Evolutionary conservation across 192 early-diverging fungal genomes (phyloP).

Genomic region (Spizellomyces punctatus): DNA sequence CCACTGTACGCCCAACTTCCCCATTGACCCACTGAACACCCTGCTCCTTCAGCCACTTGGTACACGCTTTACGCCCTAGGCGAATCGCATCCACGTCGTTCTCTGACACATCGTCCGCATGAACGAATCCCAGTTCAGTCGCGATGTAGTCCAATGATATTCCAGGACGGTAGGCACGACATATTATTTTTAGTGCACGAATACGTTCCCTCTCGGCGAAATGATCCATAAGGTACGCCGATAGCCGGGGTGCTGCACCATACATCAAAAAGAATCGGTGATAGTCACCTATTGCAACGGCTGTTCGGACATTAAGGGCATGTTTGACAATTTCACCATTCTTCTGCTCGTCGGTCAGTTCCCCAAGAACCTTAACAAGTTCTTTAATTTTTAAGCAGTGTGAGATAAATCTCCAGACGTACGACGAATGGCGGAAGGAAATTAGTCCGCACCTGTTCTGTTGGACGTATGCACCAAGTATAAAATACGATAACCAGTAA

Average conservation of each 20-base stretch:
- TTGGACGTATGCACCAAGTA: slow-evolving; percentile 90
- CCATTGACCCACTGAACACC: slow-evolving; percentile 24
- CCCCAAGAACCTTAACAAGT: slow-evolving; percentile 75
- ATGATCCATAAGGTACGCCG: slow-evolving; percentile 87
- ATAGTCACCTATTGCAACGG: slow-evolving; percentile 83
- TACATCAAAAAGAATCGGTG: slow-evolving; percentile 83
- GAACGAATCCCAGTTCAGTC: slow-evolving; percentile 69
- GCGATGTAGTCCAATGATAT: slow-evolving; percentile 62
- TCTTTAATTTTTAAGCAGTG: slow-evolving; percentile 48
- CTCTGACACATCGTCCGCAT: slow-evolving; percentile 15
- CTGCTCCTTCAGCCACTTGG: slow-evolving; percentile 27
- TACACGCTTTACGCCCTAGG: slow-evolving; percentile 23
- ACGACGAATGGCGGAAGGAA: background rate
- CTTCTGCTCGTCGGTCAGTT: slow-evolving; percentile 72
- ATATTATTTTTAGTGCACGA: slow-evolving; percentile 71
- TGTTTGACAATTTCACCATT: slow-evolving; percentile 67
- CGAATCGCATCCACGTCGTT: slow-evolving; percentile 10
- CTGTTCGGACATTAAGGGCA: slow-evolving; percentile 81
- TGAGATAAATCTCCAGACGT: background rate
- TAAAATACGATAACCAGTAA: slow-evolving; percentile 90
- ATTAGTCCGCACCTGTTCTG: slow-evolving; percentile 64
- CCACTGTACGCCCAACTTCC: slow-evolving; percentile 20
- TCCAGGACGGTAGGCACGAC: slow-evolving; percentile 75
- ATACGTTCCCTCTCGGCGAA: slow-evolving; percentile 88
- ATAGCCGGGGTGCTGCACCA: slow-evolving; percentile 78